phyloP scores from a whole-genome alignment of 768 basidiomycete species.

The Rhodotorula toruloides region DNA sequence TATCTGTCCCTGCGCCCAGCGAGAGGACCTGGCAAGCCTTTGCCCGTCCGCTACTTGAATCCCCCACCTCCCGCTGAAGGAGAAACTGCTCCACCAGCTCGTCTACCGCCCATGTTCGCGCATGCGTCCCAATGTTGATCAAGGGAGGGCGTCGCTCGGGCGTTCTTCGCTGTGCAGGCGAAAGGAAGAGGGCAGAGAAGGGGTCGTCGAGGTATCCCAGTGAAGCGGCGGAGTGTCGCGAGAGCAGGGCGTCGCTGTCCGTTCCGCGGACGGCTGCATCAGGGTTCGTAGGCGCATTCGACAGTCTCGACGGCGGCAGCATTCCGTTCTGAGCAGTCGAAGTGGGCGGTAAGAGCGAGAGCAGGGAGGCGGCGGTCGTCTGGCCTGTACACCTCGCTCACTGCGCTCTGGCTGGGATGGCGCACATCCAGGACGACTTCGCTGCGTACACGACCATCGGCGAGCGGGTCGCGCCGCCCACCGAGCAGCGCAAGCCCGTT shows the following conservation, averaged over 20 bases:
- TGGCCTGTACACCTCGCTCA: too few species aligned
- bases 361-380: too few species aligned
- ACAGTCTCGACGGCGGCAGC: too few species aligned
- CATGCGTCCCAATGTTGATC: constrained; percentile 91
- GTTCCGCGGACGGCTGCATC: constrained; percentile 56
- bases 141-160: constrained; percentile 66
- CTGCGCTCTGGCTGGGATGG: not conserved
- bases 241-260: constrained; percentile 73
- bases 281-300: not conserved
- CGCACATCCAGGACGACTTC: constrained; percentile 8
- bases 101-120: constrained; percentile 71
- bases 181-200: constrained; percentile 49
- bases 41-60: constrained; percentile 44
- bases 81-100: constrained; percentile 48
- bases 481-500: not conserved
- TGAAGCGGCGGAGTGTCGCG: constrained; percentile 71
- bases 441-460: constrained; percentile 31
- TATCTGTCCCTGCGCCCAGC: constrained; percentile 91
- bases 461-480: not conserved
- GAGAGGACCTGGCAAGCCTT: constrained; percentile 83
- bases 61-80: constrained; percentile 61
- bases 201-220: constrained; percentile 31
- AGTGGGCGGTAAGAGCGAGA: too few species aligned
- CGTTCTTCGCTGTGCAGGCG: constrained; percentile 50
- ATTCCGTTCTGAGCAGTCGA: too few species aligned